These are phyloP conservation scores for Hydnomerulius pinastri DNA, from an alignment of 768 basidiomycete species.

Conservation along the genomic window DNA sequence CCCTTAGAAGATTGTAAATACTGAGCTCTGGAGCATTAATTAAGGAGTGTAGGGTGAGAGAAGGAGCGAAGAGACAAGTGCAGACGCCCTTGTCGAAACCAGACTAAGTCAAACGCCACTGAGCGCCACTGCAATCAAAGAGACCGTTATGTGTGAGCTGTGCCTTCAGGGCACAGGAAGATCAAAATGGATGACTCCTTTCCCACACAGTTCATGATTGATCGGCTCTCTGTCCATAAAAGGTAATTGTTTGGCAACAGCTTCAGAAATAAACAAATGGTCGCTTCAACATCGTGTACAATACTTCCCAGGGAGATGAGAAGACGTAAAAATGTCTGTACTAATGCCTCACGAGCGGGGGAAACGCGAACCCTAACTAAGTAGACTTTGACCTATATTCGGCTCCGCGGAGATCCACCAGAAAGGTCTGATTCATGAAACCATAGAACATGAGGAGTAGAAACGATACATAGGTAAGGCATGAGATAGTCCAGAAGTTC, in stretches of 20 bases:
- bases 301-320: neutral
- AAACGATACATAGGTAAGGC: slow-evolving; percentile 27
- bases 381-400: slow-evolving; percentile 9
- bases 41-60: neutral
- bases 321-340: slow-evolving; percentile 10
- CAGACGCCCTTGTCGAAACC: neutral
- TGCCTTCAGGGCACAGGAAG: neutral
- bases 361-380: neutral
- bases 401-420: slow-evolving; percentile 11
- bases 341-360: slow-evolving; percentile 15
- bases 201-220: slow-evolving; percentile 1
- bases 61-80: neutral
- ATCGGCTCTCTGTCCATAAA: neutral
- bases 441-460: slow-evolving; percentile 5
- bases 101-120: neutral
- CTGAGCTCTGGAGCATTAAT: no score
- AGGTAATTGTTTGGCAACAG: slow-evolving; percentile 15
- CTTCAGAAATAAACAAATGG: slow-evolving; percentile 16
- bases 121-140: neutral
- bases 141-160: neutral
- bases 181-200: neutral
- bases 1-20: no score
- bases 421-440: slow-evolving; percentile 11
- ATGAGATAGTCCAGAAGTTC: slow-evolving; percentile 30
- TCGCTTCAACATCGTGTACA: neutral